Evolutionary conservation across 1,284 basidiomycete species (phyloP).

Genomic region (Anthracocystis walkeri): DNA sequence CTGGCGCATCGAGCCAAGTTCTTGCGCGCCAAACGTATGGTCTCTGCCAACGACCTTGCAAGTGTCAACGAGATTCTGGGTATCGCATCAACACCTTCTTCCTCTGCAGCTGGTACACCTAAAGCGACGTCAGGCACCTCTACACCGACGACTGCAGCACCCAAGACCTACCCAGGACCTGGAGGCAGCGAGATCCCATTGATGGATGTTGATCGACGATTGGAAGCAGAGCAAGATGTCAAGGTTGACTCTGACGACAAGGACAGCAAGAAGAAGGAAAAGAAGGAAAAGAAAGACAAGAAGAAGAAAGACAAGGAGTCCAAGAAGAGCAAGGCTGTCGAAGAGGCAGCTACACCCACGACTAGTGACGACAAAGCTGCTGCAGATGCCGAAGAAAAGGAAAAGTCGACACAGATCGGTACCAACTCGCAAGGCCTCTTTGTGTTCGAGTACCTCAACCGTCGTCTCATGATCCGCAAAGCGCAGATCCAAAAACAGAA

Average conservation of each 20-base stretch:
- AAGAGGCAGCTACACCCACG: background rate
- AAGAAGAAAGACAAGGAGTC: conserved; percentile 31
- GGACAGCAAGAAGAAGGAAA: conserved; percentile 25
- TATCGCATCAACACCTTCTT: conserved; percentile 50
- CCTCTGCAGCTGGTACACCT: conserved; percentile 44
- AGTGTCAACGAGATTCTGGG: conserved; percentile 67
- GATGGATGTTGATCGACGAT: conserved; percentile 47
- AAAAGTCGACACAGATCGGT: conserved; percentile 45
- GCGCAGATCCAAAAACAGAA: conserved; percentile 56
- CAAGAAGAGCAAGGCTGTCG: conserved; percentile 36
- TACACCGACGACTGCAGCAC: conserved; percentile 18
- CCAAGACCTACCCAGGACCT: conserved; percentile 48
- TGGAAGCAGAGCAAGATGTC: conserved; percentile 23
- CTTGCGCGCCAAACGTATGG: conserved; percentile 65
- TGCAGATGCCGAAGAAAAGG: conserved; percentile 34
- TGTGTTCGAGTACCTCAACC: conserved; percentile 63
- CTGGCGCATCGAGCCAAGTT: conserved; percentile 64
- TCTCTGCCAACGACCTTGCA: conserved; percentile 48
- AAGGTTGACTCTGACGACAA: conserved; percentile 12
- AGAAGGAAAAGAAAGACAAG: conserved; percentile 26
- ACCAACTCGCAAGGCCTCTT: conserved; percentile 47
- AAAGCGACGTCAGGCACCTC: conserved; percentile 30
- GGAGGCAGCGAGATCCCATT: conserved; percentile 42
- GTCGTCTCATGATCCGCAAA: conserved; percentile 58
- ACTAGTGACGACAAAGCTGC: background rate